Evolutionary conservation across 345 rosid genomes (phyloP).

Genomic region (Zanthoxylum bungeanum): DNA sequence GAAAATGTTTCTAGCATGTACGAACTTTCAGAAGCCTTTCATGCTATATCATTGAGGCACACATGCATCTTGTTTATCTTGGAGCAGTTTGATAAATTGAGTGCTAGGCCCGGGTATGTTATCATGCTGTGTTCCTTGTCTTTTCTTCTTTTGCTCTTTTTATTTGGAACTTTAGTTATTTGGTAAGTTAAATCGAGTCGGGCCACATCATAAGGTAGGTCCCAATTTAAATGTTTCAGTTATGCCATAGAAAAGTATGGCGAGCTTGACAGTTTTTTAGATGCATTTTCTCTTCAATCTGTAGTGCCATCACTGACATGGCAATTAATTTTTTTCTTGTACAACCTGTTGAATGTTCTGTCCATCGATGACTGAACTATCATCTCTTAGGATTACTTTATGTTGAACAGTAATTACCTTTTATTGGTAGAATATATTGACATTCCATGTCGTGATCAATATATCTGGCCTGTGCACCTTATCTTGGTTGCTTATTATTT

Average conservation of each 20-base stretch:
- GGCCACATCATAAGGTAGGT: neutral
- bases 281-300: neutral
- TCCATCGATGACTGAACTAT: neutral
- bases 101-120: slow-evolving; percentile 69
- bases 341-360: neutral
- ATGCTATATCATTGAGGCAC: slow-evolving; percentile 87
- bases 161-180: neutral
- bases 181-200: neutral
- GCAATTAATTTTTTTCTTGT: neutral
- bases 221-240: neutral
- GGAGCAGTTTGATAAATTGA: slow-evolving; percentile 88
- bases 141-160: neutral
- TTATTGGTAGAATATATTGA: neutral
- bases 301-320: neutral
- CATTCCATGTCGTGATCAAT: neutral
- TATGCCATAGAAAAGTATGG: neutral
- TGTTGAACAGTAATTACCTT: neutral
- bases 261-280: neutral
- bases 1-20: slow-evolving; percentile 92
- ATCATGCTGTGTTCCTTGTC: slow-evolving; percentile 5
- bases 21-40: slow-evolving; percentile 95
- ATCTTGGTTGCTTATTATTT: neutral
- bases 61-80: slow-evolving; percentile 85
- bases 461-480: neutral
- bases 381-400: neutral